Percentiles rank a stretch among this genome's conserved stretches.
phyloP scores from a whole-genome alignment of 2,329 filamentous ascomycete species.

The Sordariomycetes sp. region DNA sequence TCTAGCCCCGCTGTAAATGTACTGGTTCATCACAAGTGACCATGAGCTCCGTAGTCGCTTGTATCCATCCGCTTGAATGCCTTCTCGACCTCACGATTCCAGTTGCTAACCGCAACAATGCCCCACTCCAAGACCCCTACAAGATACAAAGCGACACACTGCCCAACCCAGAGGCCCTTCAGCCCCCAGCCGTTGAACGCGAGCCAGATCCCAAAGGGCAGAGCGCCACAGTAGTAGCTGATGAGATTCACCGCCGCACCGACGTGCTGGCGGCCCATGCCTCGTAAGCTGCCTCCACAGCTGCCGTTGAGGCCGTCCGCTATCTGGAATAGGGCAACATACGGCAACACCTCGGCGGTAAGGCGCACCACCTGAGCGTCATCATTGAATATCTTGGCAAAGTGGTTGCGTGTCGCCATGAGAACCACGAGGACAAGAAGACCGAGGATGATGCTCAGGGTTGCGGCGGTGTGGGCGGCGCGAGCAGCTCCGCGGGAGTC shows the following conservation, averaged over 20 bases:
- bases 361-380: constrained; percentile 61
- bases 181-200: constrained; percentile 82
- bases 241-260: constrained; percentile 73
- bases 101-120: constrained; percentile 68
- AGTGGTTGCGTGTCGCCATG: constrained; percentile 60
- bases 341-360: constrained; percentile 71
- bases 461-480: constrained; percentile 65
- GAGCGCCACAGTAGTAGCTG: constrained; percentile 73
- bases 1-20: not conserved
- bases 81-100: constrained; percentile 61
- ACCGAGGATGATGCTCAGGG: constrained; percentile 62
- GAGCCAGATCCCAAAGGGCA: constrained; percentile 74
- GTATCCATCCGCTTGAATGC: constrained; percentile 61
- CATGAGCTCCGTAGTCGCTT: constrained; percentile 13
- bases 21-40: not conserved
- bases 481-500: constrained; percentile 55
- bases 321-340: constrained; percentile 82
- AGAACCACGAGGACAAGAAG: constrained; percentile 55
- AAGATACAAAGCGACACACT: constrained; percentile 70
- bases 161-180: constrained; percentile 70
- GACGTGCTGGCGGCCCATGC: constrained; percentile 80
- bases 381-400: constrained; percentile 73
- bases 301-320: constrained; percentile 79
- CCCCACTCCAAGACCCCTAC: constrained; percentile 71
- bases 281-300: constrained; percentile 69